phyloP scores from a whole-genome alignment of 1,139 yeast genomes.

The Geotrichum europaeum region DNA sequence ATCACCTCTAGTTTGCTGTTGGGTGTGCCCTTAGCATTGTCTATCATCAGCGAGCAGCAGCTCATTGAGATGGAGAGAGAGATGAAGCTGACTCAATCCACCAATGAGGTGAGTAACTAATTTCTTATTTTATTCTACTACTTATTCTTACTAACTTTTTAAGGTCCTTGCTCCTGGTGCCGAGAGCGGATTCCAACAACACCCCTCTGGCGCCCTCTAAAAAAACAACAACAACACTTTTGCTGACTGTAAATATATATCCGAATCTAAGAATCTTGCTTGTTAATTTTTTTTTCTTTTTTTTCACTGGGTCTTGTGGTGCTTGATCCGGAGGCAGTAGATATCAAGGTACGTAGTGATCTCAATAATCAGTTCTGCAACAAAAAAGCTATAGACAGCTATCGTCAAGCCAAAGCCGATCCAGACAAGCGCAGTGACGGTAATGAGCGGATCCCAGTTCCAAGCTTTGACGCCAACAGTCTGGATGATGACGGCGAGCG shows the following conservation, averaged over 20 bases:
- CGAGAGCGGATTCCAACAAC: slow-evolving; percentile 46
- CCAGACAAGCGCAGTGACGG: slow-evolving; percentile 43
- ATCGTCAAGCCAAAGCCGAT: slow-evolving; percentile 67
- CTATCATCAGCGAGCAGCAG: slow-evolving; percentile 88
- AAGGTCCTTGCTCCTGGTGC: slow-evolving; percentile 67
- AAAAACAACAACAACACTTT: background rate
- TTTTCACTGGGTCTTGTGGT: slow-evolving; percentile 43
- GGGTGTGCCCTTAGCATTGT: slow-evolving; percentile 88
- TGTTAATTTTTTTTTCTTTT: background rate
- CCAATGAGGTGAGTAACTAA: slow-evolving; percentile 48
- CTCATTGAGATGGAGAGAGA: slow-evolving; percentile 91
- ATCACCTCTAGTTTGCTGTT: slow-evolving; percentile 79
- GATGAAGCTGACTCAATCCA: slow-evolving; percentile 77
- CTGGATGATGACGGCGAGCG: slow-evolving; percentile 46
- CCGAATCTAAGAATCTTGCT: background rate
- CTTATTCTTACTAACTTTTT: background rate
- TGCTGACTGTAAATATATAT: background rate
- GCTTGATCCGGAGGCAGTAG: slow-evolving; percentile 78
- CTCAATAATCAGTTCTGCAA: slow-evolving; percentile 74
- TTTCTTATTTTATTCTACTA: background rate
- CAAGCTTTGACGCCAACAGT: slow-evolving; percentile 28
- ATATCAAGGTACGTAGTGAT: slow-evolving; percentile 80
- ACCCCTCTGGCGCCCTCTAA: slow-evolving; percentile 20
- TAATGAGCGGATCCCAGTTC: slow-evolving; percentile 26
- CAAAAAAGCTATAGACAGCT: slow-evolving; percentile 74